Conservation (phyloP, 768 basidiomycete species). For the Termitomyces sp. region DNA sequence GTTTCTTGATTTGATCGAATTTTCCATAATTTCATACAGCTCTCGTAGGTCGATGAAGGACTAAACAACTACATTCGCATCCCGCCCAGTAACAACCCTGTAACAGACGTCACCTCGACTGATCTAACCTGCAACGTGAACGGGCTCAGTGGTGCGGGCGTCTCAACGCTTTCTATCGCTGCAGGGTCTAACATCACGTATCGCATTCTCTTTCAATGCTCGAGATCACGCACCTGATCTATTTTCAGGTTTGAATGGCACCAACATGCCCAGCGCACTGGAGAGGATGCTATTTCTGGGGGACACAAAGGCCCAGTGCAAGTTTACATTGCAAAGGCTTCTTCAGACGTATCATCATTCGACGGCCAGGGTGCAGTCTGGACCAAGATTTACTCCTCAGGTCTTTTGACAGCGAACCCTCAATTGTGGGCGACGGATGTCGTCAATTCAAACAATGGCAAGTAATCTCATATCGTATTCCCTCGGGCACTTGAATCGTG, state of each 20-base stretch:
- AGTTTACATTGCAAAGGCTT: slow-evolving; percentile 47
- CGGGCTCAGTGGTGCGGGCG: slow-evolving; percentile 32
- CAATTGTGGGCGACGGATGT: slow-evolving; percentile 42
- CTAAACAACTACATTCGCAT: slow-evolving; percentile 39
- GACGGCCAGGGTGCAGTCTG: slow-evolving; percentile 44
- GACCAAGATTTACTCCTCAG: slow-evolving; percentile 49
- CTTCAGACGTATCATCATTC: slow-evolving; percentile 36
- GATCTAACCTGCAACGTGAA: slow-evolving; percentile 50
- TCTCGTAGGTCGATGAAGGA: slow-evolving; percentile 36
- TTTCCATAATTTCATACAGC: neutral
- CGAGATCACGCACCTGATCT: neutral
- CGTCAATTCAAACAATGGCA: slow-evolving; percentile 39
- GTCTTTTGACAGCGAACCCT: slow-evolving; percentile 32
- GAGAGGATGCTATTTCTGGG: slow-evolving; percentile 43
- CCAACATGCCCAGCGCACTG: slow-evolving; percentile 46
- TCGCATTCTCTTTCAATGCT: neutral
- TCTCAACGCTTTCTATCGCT: slow-evolving; percentile 33
- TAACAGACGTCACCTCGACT: slow-evolving; percentile 47
- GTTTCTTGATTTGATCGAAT: neutral
- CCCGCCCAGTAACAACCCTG: slow-evolving; percentile 48
- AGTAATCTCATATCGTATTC: neutral
- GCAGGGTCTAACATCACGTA: slow-evolving; percentile 40
- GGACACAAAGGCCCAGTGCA: slow-evolving; percentile 48
- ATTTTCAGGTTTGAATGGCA: slow-evolving; percentile 44
- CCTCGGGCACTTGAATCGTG: neutral